Percentiles rank a stretch among this genome's conserved stretches.
These are phyloP conservation scores for Serendipita sp. DNA, from an alignment of 768 basidiomycete species.

Conservation along the genomic window DNA sequence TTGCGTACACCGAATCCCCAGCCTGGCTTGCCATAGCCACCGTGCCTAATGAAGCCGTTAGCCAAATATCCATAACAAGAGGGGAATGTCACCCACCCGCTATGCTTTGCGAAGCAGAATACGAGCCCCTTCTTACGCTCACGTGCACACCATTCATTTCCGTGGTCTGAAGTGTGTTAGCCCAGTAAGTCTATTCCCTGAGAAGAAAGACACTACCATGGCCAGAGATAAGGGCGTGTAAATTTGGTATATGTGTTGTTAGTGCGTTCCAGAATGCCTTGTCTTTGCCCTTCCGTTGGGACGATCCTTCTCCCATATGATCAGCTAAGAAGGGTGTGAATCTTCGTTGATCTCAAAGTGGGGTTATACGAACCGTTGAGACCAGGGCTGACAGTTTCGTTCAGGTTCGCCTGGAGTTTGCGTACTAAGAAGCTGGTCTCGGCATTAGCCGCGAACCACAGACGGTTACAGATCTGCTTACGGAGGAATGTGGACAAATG, in stretches of 20 bases:
- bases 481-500: slow-evolving; percentile 66
- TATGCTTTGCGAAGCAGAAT: slow-evolving; percentile 67
- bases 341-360: not conserved
- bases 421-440: slow-evolving; percentile 21
- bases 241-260: slow-evolving; percentile 40
- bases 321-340: slow-evolving; percentile 18
- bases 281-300: slow-evolving; percentile 39
- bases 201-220: slow-evolving; percentile 31
- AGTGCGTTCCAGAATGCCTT: slow-evolving; percentile 45
- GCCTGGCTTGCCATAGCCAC: slow-evolving; percentile 33
- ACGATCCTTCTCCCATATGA: slow-evolving; percentile 34
- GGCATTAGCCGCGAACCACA: not conserved
- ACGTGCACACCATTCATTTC: slow-evolving; percentile 63
- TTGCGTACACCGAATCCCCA: slow-evolving; percentile 58
- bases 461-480: slow-evolving; percentile 20
- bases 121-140: slow-evolving; percentile 44
- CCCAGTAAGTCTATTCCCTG: not conserved
- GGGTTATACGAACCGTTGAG: slow-evolving; percentile 21
- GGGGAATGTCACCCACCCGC: slow-evolving; percentile 28
- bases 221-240: slow-evolving; percentile 52
- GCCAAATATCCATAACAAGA: slow-evolving; percentile 3
- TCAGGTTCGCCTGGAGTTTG: slow-evolving; percentile 20
- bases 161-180: slow-evolving; percentile 35
- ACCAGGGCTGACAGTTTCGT: slow-evolving; percentile 27
- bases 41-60: slow-evolving; percentile 32